Evolutionary conservation across 768 basidiomycete genomes (phyloP), one percentile per base, ranked within the genome.

Genomic region (Rhodotorula graminis): DNA sequence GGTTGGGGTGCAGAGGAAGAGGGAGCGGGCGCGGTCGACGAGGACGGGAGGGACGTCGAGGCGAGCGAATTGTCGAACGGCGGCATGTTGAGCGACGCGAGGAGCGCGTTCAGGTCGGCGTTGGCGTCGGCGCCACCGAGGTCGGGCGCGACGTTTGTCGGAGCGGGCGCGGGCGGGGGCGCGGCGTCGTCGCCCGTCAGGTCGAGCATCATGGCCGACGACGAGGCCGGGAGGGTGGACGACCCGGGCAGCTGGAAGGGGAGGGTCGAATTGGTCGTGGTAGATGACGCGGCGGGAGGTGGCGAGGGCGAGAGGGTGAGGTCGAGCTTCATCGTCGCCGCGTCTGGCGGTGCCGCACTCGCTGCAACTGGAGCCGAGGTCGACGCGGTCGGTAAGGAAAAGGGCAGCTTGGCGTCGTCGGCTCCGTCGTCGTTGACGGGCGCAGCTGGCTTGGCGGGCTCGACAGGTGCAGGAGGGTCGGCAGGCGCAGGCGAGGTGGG

Each of bases 301-400:
- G 70, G 70, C 0, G 71, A 60, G 2, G 71, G 71, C 11, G 71
- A 72, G 15, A 67, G 56, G 29, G 71, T 72, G 25, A 72, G 61
- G 56, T 72, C 71, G 37, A 72, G 47, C 37, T 59, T 27, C 49
- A 67, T 50, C 27, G 47, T 14, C 25, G 31, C 25, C 1, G 37
- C 37, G 37, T 4, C 37, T 37, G 58, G 15, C 18, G 40, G 11
- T 10, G 37, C 14, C 9, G 10, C 33, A 16, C 42, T 8, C 15
- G 64, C 27, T 5, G 23, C 21, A n/a, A n/a, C n/a, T 9, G 31
- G 23, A 2, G 31, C 0, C 6, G 53, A 0, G 29, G 57, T 8
- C 6, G 65, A 37, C 21, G 58, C 50, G 4, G 40, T 4, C 1
- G 66, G 59, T 0, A 67, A 40, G 50, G 58, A 2, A 49, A 61